Conservation (phyloP, 148 eudicot genomes). For the Polygonum aviculare region DNA sequence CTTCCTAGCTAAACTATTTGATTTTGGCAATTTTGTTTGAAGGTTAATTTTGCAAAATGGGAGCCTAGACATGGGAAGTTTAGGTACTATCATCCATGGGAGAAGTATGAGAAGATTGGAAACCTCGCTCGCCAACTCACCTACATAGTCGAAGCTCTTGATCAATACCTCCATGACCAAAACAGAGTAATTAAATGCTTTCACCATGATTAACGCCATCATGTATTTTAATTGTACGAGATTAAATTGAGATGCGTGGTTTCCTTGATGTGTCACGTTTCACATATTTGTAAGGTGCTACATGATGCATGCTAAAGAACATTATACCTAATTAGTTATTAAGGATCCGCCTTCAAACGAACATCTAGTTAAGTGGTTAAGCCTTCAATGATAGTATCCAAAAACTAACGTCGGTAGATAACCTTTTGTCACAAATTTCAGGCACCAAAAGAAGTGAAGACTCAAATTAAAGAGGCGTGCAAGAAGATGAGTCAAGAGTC, state of each 20-base stretch:
- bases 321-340: no score
- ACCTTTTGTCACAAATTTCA: conserved; percentile 1
- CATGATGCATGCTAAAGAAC: no score
- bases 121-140: conserved; percentile 35
- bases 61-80: conserved; percentile 54
- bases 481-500: conserved; percentile 41
- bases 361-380: no score
- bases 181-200: conserved; percentile 7
- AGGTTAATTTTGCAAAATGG: conserved; percentile 58
- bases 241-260: no score
- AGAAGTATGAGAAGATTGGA: conserved; percentile 43
- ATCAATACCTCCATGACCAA: conserved; percentile 23
- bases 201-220: no score
- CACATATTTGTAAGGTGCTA: no score
- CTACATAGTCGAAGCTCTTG: conserved; percentile 36
- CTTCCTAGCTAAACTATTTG: not conserved
- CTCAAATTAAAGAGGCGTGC: conserved; percentile 37
- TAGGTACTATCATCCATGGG: conserved; percentile 56
- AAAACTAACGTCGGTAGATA: no score
- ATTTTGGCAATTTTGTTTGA: not conserved
- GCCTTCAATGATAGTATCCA: no score
- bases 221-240: no score
- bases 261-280: no score
- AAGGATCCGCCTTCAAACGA: no score
- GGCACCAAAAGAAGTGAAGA: conserved; percentile 31